Conservation (phyloP, 176 grass and related monocot species). For the Eragrostis curvula region DNA sequence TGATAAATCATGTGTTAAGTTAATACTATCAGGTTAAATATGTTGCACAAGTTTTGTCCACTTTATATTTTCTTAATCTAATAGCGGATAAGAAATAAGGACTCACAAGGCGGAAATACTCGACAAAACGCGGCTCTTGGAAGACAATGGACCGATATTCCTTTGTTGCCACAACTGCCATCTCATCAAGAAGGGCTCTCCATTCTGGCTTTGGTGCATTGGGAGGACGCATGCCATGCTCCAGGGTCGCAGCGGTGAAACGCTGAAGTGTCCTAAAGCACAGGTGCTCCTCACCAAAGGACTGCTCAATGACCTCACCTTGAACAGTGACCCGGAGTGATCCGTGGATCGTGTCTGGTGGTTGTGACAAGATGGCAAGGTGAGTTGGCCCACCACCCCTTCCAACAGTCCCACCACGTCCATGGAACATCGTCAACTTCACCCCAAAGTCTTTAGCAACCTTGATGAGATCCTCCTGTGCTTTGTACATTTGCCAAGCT, state of each 20-base stretch:
- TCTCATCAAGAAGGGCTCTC: conserved; percentile 72
- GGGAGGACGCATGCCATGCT: conserved; percentile 78
- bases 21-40: background rate
- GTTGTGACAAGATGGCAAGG: conserved; percentile 84
- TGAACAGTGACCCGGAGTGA: conserved; percentile 76
- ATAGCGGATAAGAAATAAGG: background rate
- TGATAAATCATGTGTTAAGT: conserved; percentile 4
- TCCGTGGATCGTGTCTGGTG: conserved; percentile 74
- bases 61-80: background rate
- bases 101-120: conserved; percentile 62
- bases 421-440: conserved; percentile 85
- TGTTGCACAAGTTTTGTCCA: background rate
- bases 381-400: conserved; percentile 84
- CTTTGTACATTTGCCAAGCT: conserved; percentile 84
- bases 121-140: conserved; percentile 74
- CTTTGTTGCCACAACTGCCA: conserved; percentile 72
- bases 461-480: conserved; percentile 78
- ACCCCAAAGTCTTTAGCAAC: conserved; percentile 72
- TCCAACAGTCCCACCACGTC: conserved; percentile 78
- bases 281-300: conserved; percentile 81
- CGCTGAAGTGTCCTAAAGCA: conserved; percentile 83
- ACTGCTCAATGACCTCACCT: conserved; percentile 84
- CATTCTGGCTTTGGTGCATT: conserved; percentile 71
- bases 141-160: conserved; percentile 82
- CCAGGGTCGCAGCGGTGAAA: conserved; percentile 80